Percentiles rank a stretch among this genome's conserved stretches.
These are phyloP conservation scores for Clavispora asparagi DNA, from an alignment of 805 yeast species.

Conservation along the genomic window DNA sequence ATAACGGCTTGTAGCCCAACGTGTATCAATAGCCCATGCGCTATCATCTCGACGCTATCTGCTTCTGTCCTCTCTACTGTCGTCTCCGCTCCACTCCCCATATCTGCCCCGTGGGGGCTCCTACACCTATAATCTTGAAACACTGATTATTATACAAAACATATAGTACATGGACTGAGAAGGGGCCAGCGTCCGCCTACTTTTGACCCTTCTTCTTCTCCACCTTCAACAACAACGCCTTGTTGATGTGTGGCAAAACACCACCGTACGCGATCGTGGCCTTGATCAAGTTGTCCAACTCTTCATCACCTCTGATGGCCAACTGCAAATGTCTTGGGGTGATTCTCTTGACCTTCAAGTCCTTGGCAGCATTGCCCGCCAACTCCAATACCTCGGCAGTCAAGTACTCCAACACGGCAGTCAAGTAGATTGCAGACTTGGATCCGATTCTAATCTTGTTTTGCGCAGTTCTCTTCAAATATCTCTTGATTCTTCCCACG, in stretches of 20 bases:
- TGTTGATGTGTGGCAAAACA: constrained; percentile 31
- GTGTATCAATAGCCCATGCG: no score
- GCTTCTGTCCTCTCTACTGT: no score
- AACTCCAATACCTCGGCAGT: constrained; percentile 29
- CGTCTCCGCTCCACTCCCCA: no score
- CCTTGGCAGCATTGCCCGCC: constrained; percentile 30
- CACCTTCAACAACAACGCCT: constrained; percentile 29
- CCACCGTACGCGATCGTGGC: constrained; percentile 30
- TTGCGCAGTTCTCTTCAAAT: constrained; percentile 77
- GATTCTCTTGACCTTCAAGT: constrained; percentile 29
- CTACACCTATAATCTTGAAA: background rate
- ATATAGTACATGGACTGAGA: constrained; percentile 10
- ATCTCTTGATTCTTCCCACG: constrained; percentile 98
- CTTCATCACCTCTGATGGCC: constrained; percentile 29
- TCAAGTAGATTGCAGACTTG: constrained; percentile 63
- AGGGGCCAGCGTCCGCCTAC: constrained; percentile 2
- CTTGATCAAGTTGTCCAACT: constrained; percentile 29
- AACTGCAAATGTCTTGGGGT: constrained; percentile 29
- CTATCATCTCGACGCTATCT: no score
- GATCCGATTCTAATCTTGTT: constrained; percentile 77
- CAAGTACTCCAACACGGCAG: constrained; percentile 27
- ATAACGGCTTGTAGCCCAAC: no score
- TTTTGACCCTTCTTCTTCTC: constrained; percentile 23
- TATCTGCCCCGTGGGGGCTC: no score
- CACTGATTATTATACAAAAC: constrained; percentile 12